Evolutionary conservation across 345 rosid genomes (phyloP).

Genomic region (Combretum micranthum): DNA sequence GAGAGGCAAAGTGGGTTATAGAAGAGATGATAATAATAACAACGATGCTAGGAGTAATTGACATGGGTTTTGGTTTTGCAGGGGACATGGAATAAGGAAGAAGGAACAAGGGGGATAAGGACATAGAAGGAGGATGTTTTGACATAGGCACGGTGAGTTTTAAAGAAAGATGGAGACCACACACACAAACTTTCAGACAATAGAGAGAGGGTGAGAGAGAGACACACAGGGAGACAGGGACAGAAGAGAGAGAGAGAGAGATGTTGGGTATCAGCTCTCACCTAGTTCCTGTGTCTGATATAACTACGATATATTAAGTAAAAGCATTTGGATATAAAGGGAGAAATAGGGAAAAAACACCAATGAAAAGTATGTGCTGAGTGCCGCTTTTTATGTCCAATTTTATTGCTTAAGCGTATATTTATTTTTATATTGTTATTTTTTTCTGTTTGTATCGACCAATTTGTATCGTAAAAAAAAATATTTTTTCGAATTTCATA

Average conservation of each 20-base stretch:
- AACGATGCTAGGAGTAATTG: too few species aligned
- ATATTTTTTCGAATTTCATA: too few species aligned
- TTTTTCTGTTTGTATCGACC: too few species aligned
- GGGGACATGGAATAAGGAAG: slow-evolving; percentile 7
- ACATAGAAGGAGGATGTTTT: slow-evolving; percentile 14
- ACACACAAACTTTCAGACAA: slow-evolving; percentile 6
- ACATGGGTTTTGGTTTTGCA: neutral
- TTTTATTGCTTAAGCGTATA: too few species aligned
- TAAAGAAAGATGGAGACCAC: neutral
- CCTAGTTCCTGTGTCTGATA: slow-evolving; percentile 24
- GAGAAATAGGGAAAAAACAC: too few species aligned
- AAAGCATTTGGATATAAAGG: too few species aligned
- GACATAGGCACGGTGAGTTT: slow-evolving; percentile 1
- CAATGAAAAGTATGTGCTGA: too few species aligned
- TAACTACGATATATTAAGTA: slow-evolving; percentile 15
- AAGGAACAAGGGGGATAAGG: slow-evolving; percentile 20
- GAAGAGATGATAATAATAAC: slow-evolving; percentile 17
- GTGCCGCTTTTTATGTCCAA: too few species aligned
- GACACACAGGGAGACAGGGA: too few species aligned
- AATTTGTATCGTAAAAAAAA: too few species aligned
- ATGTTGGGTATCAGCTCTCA: slow-evolving; percentile 14
- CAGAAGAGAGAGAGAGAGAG: neutral
- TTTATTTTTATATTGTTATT: too few species aligned
- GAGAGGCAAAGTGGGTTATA: slow-evolving; percentile 11
- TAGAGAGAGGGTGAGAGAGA: neutral